Conservation (phyloP, 345 rosid species). For the Pistacia integerrima region DNA sequence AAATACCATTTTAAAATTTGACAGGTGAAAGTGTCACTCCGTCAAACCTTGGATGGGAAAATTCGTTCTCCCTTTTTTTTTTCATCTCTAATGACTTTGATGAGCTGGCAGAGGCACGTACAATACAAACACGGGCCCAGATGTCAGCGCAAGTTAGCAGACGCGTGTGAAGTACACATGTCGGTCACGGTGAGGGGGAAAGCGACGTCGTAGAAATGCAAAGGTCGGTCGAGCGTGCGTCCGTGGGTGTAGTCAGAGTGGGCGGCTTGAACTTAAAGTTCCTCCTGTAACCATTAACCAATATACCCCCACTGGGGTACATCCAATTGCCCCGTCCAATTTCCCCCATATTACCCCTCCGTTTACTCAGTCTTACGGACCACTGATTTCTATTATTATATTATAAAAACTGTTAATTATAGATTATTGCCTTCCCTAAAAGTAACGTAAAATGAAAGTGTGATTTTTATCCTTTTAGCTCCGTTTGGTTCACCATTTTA, state of each 20-base stretch:
- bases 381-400: neutral
- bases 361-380: neutral
- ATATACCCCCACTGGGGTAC: neutral
- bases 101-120: neutral
- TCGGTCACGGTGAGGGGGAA: slow-evolving; percentile 2
- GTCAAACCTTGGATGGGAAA: too few species aligned
- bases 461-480: too few species aligned
- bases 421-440: neutral
- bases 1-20: too few species aligned
- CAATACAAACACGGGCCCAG: too few species aligned
- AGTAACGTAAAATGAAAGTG: too few species aligned
- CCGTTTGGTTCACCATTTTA: too few species aligned
- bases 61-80: too few species aligned
- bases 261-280: slow-evolving; percentile 30
- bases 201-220: slow-evolving; percentile 27
- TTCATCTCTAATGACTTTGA: neutral
- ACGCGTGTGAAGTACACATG: slow-evolving; percentile 19
- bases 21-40: too few species aligned
- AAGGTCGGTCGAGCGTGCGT: neutral
- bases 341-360: slow-evolving; percentile 7
- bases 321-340: neutral
- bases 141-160: neutral
- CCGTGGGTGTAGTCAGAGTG: slow-evolving; percentile 23
- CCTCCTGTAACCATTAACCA: neutral
- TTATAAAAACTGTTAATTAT: too few species aligned